These are phyloP conservation scores for Ophiostoma sp. DNA, from an alignment of 2,329 filamentous ascomycete species.

Conservation along the genomic window DNA sequence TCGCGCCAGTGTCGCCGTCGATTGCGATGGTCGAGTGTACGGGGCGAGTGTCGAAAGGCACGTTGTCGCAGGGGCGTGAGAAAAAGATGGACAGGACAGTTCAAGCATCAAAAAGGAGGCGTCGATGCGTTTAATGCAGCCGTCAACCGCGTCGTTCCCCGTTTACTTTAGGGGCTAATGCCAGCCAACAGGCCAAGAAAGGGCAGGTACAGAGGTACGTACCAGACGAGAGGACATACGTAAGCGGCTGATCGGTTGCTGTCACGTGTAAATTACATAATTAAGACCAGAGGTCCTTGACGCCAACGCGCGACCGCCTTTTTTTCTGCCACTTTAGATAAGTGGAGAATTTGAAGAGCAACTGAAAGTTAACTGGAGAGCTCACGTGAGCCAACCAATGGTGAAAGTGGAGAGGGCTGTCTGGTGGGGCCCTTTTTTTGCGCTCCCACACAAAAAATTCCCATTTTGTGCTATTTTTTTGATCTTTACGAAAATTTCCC, in stretches of 20 bases:
- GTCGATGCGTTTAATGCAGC: constrained; percentile 1
- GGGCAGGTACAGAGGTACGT: background rate
- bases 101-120: constrained; percentile 17
- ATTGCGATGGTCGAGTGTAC: background rate
- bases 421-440: constrained; percentile 21
- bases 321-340: constrained; percentile 14
- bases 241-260: background rate
- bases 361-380: background rate
- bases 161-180: constrained; percentile 1
- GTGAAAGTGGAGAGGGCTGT: constrained; percentile 18
- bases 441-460: constrained; percentile 22
- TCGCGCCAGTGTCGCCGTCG: background rate
- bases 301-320: background rate
- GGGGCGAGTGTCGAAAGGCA: background rate
- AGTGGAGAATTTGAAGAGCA: background rate
- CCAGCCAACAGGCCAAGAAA: background rate
- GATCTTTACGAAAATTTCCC: constrained; percentile 22
- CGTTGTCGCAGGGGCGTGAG: background rate
- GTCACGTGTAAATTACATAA: background rate
- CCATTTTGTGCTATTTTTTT: constrained; percentile 12
- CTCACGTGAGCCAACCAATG: constrained; percentile 1
- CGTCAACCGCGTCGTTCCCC: constrained; percentile 10
- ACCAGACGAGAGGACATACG: background rate
- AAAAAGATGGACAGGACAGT: background rate
- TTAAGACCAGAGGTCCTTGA: background rate